Conservation (phyloP, 495 filamentous ascomycete genomes). For the Neurospora sublineolata region DNA sequence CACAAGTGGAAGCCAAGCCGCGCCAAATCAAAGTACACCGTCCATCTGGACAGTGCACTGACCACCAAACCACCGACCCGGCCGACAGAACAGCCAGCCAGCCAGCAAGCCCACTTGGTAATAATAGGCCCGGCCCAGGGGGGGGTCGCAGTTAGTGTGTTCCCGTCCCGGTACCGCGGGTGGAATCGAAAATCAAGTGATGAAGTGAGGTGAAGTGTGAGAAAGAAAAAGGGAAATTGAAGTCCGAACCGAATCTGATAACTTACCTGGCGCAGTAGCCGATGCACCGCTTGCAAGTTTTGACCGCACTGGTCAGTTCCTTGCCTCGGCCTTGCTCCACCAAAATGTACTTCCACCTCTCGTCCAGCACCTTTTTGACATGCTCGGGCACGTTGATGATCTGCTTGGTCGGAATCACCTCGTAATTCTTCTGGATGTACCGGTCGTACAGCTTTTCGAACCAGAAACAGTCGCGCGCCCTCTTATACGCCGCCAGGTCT, state of each 20-base stretch:
- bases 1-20: neutral
- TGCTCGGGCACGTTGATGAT: conserved; percentile 93
- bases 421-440: conserved; percentile 95
- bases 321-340: conserved; percentile 86
- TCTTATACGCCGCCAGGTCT: conserved; percentile 74
- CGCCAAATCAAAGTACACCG: neutral
- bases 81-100: neutral
- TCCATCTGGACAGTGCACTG: neutral
- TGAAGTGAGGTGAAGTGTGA: neutral
- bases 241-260: conserved; percentile 1
- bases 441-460: conserved; percentile 96
- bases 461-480: conserved; percentile 78
- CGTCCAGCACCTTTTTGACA: conserved; percentile 89
- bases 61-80: neutral
- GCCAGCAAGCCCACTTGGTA: neutral
- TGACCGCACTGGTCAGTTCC: conserved; percentile 92
- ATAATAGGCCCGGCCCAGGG: neutral
- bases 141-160: neutral
- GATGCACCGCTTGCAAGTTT: conserved; percentile 84
- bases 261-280: conserved; percentile 82
- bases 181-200: conserved; percentile 1
- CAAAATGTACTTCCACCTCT: conserved; percentile 89
- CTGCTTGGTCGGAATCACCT: conserved; percentile 80
- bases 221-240: neutral
- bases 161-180: neutral